Conservation (phyloP, 2,329 filamentous ascomycete species). For the Arthrobotrys musiformis region DNA sequence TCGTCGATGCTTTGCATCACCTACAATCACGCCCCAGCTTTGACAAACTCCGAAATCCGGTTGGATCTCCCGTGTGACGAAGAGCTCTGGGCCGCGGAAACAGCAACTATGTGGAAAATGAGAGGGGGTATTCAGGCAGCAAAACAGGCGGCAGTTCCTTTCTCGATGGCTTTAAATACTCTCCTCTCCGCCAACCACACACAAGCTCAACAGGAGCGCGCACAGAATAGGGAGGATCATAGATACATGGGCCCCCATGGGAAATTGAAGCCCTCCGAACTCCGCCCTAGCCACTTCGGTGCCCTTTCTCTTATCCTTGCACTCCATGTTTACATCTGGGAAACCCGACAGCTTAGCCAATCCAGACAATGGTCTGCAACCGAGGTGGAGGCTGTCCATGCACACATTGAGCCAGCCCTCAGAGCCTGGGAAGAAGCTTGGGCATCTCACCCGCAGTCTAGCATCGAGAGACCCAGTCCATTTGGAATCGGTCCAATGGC, state of each 20-base stretch:
- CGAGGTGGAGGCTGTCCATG: constrained; percentile 95
- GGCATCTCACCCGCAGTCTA: constrained; percentile 86
- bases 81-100: constrained; percentile 86
- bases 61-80: constrained; percentile 93
- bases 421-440: constrained; percentile 95
- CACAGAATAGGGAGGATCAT: constrained; percentile 65
- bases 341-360: constrained; percentile 85
- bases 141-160: constrained; percentile 77
- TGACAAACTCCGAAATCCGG: constrained; percentile 93
- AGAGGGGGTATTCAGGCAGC: constrained; percentile 78
- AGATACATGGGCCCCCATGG: constrained; percentile 67
- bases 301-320: constrained; percentile 93
- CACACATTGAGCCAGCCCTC: constrained; percentile 91
- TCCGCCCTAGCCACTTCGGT: constrained; percentile 82
- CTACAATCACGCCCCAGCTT: constrained; percentile 89
- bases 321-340: constrained; percentile 98
- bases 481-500: constrained; percentile 84
- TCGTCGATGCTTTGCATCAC: constrained; percentile 91
- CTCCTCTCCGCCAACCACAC: constrained; percentile 76
- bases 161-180: constrained; percentile 82
- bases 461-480: constrained; percentile 83
- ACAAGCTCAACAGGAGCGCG: constrained; percentile 32
- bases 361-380: constrained; percentile 89
- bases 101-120: constrained; percentile 80
- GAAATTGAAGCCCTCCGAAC: constrained; percentile 41